Conservation (phyloP, 768 basidiomycete genomes). For the Xerocomellus amylosporus region DNA sequence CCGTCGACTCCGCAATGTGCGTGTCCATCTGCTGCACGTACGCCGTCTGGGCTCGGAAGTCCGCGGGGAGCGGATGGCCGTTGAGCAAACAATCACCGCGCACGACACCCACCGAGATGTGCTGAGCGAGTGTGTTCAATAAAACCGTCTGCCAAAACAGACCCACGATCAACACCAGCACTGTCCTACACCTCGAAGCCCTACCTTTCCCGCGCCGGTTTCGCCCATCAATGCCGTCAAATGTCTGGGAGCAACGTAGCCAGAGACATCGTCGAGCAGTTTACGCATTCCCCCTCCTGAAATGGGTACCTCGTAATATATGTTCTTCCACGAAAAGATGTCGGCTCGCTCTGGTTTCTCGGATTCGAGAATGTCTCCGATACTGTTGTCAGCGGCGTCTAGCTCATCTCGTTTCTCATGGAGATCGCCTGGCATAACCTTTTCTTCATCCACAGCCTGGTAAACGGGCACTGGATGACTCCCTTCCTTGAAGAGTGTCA, state of each 20-base stretch:
- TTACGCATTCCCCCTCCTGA: conserved; percentile 36
- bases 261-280: conserved; percentile 46
- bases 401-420: not conserved
- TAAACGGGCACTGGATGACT: not conserved
- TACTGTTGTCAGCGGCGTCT: not conserved
- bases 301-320: conserved; percentile 61
- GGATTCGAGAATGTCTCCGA: fast-evolving
- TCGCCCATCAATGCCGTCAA: conserved; percentile 52
- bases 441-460: conserved; percentile 21
- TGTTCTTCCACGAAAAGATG: conserved; percentile 75
- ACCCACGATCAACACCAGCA: not conserved
- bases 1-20: conserved; percentile 71
- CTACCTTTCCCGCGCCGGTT: conserved; percentile 33
- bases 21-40: conserved; percentile 73
- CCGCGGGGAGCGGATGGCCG: conserved; percentile 47
- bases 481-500: conserved; percentile 23
- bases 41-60: conserved; percentile 62
- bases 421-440: not conserved
- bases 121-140: conserved; percentile 55
- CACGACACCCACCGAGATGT: conserved; percentile 46
- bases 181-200: conserved; percentile 22
- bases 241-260: conserved; percentile 50
- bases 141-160: conserved; percentile 46
- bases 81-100: conserved; percentile 55
- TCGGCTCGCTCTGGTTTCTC: conserved; percentile 37